Evolutionary conservation across 495 filamentous ascomycete genomes (phyloP), one percentile per base, ranked within the genome.

Genomic region (Neurospora sp.): DNA sequence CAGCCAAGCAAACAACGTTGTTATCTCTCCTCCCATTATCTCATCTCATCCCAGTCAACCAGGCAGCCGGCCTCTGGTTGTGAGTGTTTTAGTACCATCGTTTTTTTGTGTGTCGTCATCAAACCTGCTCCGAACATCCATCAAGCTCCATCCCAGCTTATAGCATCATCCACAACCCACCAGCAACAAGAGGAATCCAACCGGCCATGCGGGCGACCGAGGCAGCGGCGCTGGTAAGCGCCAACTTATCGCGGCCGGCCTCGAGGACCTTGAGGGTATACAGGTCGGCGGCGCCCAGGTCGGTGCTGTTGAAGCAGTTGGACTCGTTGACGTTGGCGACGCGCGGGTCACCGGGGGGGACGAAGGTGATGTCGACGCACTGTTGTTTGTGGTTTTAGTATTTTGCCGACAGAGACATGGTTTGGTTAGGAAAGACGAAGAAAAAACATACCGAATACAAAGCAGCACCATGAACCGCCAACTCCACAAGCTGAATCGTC

Each of bases 401-500:
- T 69, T 10, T 44, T 54, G 20, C 27, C 16, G 23, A 44, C 16
- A 39, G 2, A 11, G 39, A 39, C 9, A 39, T 39, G 11, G 39
- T 39, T 35, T 35, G 35, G 35, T 35, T 35, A 35, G 35, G 35
- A 38, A 16, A 42, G 5, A 7, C 16, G 41, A n/a, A 37, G 31
- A 38, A 37, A 42, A 72, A 38, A 89, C 92, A 78, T 88, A 99
- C 96, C 78, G 95, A 97, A 79, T 92, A 99, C 31, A 98, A 82
- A 10, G 92, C 87, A 4, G 96, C 96, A 16, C 96, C 96, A 80
- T 98, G 96, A 74, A 93, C 84, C 10, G 96, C 96, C 12, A 89
- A 84, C 87, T 98, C 94, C 42, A 99, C 89, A 20, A 98, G 84
- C 81, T 99, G 96, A 75, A 99, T 94, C 9, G 96, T 99, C 16